Percentiles rank a stretch among this genome's conserved stretches.
Conservation (phyloP, 2,329 filamentous ascomycete species). For the Aspergillus japonicus region DNA sequence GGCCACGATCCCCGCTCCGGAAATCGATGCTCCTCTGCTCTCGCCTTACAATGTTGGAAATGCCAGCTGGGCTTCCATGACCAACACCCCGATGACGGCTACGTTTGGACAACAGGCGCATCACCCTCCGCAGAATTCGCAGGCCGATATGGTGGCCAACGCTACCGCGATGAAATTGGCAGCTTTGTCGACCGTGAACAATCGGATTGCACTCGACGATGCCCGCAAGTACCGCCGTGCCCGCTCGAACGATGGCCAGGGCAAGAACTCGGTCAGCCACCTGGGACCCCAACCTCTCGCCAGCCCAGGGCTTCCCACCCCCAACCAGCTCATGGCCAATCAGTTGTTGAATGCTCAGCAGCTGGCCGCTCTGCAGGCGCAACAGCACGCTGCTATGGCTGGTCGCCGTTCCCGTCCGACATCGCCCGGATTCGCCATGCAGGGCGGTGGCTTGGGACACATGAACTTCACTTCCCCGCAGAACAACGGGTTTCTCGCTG, state of each 20-base stretch:
- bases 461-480: slow-evolving; percentile 83
- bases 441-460: slow-evolving; percentile 58
- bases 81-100: slow-evolving; percentile 92
- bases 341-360: slow-evolving; percentile 85
- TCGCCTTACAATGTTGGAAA: slow-evolving; percentile 76
- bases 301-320: slow-evolving; percentile 62
- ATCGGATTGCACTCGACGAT: slow-evolving; percentile 93
- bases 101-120: slow-evolving; percentile 66
- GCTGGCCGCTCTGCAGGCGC: slow-evolving; percentile 74
- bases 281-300: slow-evolving; percentile 65
- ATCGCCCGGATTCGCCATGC: slow-evolving; percentile 84
- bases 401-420: slow-evolving; percentile 80
- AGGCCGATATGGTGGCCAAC: slow-evolving; percentile 97
- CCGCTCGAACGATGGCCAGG: slow-evolving; percentile 75
- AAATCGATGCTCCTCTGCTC: slow-evolving; percentile 77
- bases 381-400: slow-evolving; percentile 57
- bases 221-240: slow-evolving; percentile 93
- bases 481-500: slow-evolving; percentile 89
- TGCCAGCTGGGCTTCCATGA: slow-evolving; percentile 97
- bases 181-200: slow-evolving; percentile 95
- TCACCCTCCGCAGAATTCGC: slow-evolving; percentile 50
- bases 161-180: slow-evolving; percentile 99
- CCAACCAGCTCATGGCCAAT: slow-evolving; percentile 82
- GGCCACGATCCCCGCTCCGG: slow-evolving; percentile 73
- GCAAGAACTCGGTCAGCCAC: slow-evolving; percentile 49